phyloP scores from a whole-genome alignment of 139 green algal species.

The Chlorella sp. region DNA sequence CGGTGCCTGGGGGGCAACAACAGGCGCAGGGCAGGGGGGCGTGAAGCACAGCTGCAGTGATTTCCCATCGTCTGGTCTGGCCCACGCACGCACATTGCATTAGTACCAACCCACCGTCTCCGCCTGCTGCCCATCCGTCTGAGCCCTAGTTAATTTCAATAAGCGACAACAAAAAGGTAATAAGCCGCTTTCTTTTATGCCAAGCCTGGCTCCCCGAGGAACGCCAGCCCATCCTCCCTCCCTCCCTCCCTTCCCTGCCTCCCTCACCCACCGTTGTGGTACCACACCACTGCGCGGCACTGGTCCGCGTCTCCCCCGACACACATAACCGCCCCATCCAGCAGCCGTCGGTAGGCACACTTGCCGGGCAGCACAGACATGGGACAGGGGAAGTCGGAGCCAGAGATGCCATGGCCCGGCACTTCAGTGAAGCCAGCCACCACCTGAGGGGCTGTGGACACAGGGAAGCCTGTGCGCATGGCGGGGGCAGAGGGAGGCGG shows the following conservation, averaged over 20 bases:
- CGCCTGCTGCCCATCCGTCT: too few relatives aligned
- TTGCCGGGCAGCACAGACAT: slow-evolving; percentile 1
- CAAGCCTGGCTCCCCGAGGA: background rate
- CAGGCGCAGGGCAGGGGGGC: too few relatives aligned
- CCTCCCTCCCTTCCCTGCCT: background rate
- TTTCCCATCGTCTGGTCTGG: too few relatives aligned
- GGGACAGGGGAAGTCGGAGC: background rate
- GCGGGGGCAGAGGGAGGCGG: background rate
- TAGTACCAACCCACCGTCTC: too few relatives aligned
- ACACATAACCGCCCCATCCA: background rate
- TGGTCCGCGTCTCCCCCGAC: background rate
- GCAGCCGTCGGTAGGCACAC: background rate
- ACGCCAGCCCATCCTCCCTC: background rate
- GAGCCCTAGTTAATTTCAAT: too few relatives aligned
- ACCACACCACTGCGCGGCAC: background rate
- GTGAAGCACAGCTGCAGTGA: background rate
- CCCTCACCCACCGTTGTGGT: background rate
- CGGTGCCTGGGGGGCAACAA: background rate
- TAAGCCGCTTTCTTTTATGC: too few relatives aligned
- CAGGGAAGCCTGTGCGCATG: background rate
- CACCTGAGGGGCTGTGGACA: background rate
- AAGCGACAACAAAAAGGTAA: too few relatives aligned
- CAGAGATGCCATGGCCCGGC: background rate
- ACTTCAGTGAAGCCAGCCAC: background rate
- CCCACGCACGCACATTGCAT: too few relatives aligned